Conservation (phyloP, 495 filamentous ascomycete genomes). For the Margaritispora aquatica region DNA sequence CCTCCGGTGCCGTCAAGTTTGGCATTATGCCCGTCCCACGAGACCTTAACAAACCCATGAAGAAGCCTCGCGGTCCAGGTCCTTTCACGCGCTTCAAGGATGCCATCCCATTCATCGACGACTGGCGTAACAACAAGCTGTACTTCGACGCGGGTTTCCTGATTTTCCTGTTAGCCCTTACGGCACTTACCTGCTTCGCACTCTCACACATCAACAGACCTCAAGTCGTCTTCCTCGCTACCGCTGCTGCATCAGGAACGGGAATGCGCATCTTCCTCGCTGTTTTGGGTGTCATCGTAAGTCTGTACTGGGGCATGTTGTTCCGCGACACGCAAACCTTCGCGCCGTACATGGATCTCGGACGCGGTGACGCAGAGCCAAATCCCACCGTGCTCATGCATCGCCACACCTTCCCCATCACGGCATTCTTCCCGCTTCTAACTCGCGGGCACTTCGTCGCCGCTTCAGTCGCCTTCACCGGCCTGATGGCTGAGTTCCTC, state of each 20-base stretch:
- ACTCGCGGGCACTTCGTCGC: slow-evolving; percentile 19
- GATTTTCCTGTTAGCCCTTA: slow-evolving; percentile 3
- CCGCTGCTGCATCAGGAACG: slow-evolving; percentile 6
- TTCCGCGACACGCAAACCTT: slow-evolving; percentile 11
- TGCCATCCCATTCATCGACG: slow-evolving; percentile 7
- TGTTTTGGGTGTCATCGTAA: slow-evolving; percentile 6
- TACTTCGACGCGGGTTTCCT: slow-evolving; percentile 5
- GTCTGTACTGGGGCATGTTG: slow-evolving; percentile 3
- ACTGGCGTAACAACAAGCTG: slow-evolving; percentile 18
- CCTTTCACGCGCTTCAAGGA: slow-evolving; percentile 7
- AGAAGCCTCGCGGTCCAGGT: background rate
- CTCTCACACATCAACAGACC: slow-evolving; percentile 1
- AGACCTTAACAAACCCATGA: slow-evolving; percentile 2
- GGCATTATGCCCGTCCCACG: slow-evolving; percentile 23
- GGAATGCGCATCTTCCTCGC: slow-evolving; percentile 11
- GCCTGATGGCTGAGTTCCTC: slow-evolving; percentile 24
- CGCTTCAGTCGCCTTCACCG: slow-evolving; percentile 23
- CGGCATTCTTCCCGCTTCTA: slow-evolving; percentile 23
- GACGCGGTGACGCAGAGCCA: slow-evolving; percentile 7
- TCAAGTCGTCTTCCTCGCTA: slow-evolving; percentile 9
- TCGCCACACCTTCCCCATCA: slow-evolving; percentile 23
- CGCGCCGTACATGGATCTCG: slow-evolving; percentile 7
- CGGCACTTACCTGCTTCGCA: slow-evolving; percentile 3
- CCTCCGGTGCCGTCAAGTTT: slow-evolving; percentile 15
- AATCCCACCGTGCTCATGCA: slow-evolving; percentile 22